These are phyloP conservation scores for Rhododendron kiyosumense DNA, from an alignment of 148 eudicot genomes.

Conservation along the genomic window DNA sequence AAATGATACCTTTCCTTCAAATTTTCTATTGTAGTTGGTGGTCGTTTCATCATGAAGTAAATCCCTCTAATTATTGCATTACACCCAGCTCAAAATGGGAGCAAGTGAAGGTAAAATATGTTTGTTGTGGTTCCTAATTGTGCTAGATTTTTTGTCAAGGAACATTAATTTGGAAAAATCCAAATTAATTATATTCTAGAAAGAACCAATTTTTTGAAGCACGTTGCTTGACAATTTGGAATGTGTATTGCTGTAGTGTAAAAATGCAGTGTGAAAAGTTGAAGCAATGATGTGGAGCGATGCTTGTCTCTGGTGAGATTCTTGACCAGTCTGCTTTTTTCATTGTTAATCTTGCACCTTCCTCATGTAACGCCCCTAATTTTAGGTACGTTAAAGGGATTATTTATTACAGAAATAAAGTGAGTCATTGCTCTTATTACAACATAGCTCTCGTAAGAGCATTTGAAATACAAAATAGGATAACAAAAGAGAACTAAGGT, in stretches of 20 bases:
- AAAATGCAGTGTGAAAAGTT: slow-evolving; percentile 65
- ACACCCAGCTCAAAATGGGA: slow-evolving; percentile 95
- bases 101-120: slow-evolving; percentile 72
- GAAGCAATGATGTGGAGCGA: slow-evolving; percentile 76
- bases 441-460: no score
- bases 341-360: slow-evolving; percentile 5
- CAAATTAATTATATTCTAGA: neutral
- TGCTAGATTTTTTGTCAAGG: neutral
- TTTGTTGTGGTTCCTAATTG: neutral
- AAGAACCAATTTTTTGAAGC: neutral
- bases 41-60: slow-evolving; percentile 48
- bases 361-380: no score
- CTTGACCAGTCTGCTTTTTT: neutral
- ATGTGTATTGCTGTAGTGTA: slow-evolving; percentile 46
- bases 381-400: no score
- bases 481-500: no score
- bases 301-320: slow-evolving; percentile 80
- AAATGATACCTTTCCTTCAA: slow-evolving; percentile 3
- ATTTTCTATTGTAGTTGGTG: slow-evolving; percentile 42
- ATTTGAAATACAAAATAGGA: no score
- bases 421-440: no score
- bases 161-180: neutral
- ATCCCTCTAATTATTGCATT: slow-evolving; percentile 51
- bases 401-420: no score
- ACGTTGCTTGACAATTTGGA: slow-evolving; percentile 1